Evolutionary conservation across 306 rosid genomes (phyloP), one percentile per base, ranked within the genome.

Genomic region (Prunus kanzakura): DNA sequence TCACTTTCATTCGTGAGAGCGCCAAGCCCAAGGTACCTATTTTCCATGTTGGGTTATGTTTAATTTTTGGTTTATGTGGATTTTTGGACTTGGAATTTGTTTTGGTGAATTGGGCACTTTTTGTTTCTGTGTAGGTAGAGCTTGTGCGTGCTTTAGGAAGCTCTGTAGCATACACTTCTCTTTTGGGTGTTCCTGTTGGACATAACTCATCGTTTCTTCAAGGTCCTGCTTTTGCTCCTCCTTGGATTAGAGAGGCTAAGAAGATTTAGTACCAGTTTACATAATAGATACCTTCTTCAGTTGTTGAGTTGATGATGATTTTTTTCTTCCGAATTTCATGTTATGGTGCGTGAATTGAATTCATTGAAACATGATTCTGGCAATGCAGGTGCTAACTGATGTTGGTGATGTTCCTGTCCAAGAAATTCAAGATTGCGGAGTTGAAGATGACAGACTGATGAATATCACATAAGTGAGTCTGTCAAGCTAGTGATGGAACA

Each of bases 141-240:
- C 89, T 92, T 23, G 91, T 92, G 72, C 99, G 96, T 56, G 97
- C 97, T 75, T 78, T 90, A 55, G 99, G 99, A 27, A 97, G 97
- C 4, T 81, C 93, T 32, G 22, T 64, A 49, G 97, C 97, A 35
- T 86, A 93, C 4, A 72, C 97, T n/a, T 83, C 97, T 6, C 92
- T 95, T 82, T 92, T 95, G 18, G 97, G 99, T 56, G 93, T 95
- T 77, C 99, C 99, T 64, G 63, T 95, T 64, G 99, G 99, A 78
- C 99, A 95, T 58, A 90, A 95, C 86, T 95, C 97, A 54, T 95
- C 99, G 20, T 95, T 92, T 80, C 93, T 92, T 76, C 99, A 95
- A 82, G 99, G 99, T 32, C 96, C 99, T 46, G 97, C 97, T n/a
- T 95, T 95, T 86, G 97, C 97, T 0, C 99, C 97, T 84, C 97